Conservation (phyloP, 2,329 filamentous ascomycete genomes). For the Akanthomyces dipterigenus region DNA sequence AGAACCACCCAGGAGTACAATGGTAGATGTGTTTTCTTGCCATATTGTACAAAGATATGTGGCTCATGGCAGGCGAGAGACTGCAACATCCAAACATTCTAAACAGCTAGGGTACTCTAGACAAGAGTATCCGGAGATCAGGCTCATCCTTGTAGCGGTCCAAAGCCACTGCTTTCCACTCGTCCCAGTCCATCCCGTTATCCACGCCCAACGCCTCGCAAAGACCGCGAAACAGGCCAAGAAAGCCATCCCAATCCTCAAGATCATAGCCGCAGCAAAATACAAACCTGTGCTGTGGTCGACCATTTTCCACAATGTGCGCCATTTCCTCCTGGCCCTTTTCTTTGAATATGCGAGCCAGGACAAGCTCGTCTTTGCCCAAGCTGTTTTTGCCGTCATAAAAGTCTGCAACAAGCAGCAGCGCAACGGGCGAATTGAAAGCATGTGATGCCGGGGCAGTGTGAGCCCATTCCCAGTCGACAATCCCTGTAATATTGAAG, state of each 20-base stretch:
- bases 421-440: constrained; percentile 3
- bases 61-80: too few species aligned
- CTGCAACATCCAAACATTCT: too few species aligned
- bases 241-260: constrained; percentile 35
- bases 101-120: not conserved
- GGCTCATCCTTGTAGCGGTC: constrained; percentile 25
- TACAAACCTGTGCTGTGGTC: constrained; percentile 30
- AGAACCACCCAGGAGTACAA: too few species aligned
- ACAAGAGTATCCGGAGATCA: constrained; percentile 17
- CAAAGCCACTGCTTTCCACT: constrained; percentile 31
- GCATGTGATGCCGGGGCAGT: constrained; percentile 1
- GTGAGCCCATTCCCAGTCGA: constrained; percentile 5
- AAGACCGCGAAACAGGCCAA: constrained; percentile 34
- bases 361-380: constrained; percentile 30
- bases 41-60: too few species aligned
- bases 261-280: constrained; percentile 39
- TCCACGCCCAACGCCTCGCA: constrained; percentile 28
- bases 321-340: constrained; percentile 31
- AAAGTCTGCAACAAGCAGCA: constrained; percentile 35
- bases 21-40: too few species aligned
- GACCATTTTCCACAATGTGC: constrained; percentile 28
- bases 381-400: constrained; percentile 29
- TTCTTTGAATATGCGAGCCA: constrained; percentile 24
- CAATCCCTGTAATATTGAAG: constrained; percentile 1
- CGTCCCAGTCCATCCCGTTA: constrained; percentile 29